A percentile compares a stretch with the other conserved stretches of the same genome.
Conservation (phyloP, 306 rosid species). For the Purshia tridentata region DNA sequence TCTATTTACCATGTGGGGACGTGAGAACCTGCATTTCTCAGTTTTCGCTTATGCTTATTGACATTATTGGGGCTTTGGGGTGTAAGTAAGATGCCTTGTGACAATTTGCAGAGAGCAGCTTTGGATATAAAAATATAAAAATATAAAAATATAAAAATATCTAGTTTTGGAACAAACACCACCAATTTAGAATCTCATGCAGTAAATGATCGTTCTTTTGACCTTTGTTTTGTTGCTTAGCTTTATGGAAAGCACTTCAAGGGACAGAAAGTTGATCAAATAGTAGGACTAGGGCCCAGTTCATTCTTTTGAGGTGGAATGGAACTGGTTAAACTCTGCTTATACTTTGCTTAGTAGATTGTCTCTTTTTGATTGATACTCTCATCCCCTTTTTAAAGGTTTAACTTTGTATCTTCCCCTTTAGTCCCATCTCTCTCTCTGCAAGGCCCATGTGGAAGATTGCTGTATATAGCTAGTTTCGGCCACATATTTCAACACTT, state of each 20-base stretch:
- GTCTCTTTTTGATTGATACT: background rate
- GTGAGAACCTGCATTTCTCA: conserved; percentile 13
- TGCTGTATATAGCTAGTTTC: background rate
- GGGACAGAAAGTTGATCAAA: conserved; percentile 21
- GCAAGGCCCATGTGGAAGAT: conserved; percentile 14
- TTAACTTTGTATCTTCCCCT: background rate
- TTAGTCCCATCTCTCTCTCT: background rate
- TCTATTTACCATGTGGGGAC: conserved; percentile 4
- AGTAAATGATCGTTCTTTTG: conserved; percentile 26
- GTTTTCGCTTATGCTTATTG: conserved; percentile 4
- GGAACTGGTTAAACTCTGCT: conserved; percentile 16
- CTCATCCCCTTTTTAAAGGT: conserved; percentile 9
- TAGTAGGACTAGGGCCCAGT: conserved; percentile 4
- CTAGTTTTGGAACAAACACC: conserved; percentile 27
- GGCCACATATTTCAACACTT: background rate
- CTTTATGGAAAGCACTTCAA: conserved; percentile 24
- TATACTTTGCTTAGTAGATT: conserved; percentile 7
- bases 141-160: background rate
- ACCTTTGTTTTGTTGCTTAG: conserved; percentile 33
- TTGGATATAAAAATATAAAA: background rate
- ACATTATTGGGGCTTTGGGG: conserved; percentile 20
- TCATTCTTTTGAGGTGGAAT: conserved; percentile 4
- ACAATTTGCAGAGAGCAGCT: conserved; percentile 12
- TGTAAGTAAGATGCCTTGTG: conserved; percentile 23
- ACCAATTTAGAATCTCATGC: conserved; percentile 34